Percentiles rank a stretch among this genome's conserved stretches.
These are phyloP conservation scores for Miscanthus lutarioriparius DNA, from an alignment of 176 grass and related monocot species.

Conservation along the genomic window DNA sequence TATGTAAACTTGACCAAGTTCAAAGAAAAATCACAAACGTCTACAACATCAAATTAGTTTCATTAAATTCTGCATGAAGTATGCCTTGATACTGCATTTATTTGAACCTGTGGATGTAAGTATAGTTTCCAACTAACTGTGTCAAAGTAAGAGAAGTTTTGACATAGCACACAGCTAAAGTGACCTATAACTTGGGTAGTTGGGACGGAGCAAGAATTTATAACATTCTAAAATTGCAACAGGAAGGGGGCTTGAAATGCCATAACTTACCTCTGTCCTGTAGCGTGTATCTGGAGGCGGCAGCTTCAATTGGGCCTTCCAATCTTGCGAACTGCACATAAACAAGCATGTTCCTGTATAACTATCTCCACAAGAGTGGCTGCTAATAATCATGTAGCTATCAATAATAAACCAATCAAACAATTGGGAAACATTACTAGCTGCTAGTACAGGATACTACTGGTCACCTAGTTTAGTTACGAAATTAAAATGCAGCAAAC, in stretches of 20 bases:
- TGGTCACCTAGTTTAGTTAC: neutral
- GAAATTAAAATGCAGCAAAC: conserved; percentile 20
- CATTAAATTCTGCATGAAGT: neutral
- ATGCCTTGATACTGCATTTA: neutral
- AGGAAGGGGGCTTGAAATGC: neutral
- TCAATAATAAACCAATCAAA: neutral
- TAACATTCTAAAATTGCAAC: neutral
- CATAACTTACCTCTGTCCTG: conserved; percentile 74
- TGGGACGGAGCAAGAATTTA: neutral
- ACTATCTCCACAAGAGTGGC: neutral
- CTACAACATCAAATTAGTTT: neutral
- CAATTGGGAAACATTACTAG: neutral
- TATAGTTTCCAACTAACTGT: neutral
- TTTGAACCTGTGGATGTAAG: neutral
- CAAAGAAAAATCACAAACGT: neutral
- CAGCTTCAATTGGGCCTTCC: conserved; percentile 88
- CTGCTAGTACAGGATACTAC: neutral
- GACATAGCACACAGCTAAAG: neutral
- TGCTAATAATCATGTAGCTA: conserved; percentile 11
- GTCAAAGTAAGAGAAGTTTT: neutral
- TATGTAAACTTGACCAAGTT: neutral
- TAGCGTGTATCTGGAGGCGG: conserved; percentile 80
- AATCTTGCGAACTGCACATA: conserved; percentile 81
- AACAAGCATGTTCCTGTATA: conserved; percentile 14
- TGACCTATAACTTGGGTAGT: neutral